Evolutionary conservation across 192 early-diverging fungal genomes (phyloP).

Genomic region (Coemansia sp.): DNA sequence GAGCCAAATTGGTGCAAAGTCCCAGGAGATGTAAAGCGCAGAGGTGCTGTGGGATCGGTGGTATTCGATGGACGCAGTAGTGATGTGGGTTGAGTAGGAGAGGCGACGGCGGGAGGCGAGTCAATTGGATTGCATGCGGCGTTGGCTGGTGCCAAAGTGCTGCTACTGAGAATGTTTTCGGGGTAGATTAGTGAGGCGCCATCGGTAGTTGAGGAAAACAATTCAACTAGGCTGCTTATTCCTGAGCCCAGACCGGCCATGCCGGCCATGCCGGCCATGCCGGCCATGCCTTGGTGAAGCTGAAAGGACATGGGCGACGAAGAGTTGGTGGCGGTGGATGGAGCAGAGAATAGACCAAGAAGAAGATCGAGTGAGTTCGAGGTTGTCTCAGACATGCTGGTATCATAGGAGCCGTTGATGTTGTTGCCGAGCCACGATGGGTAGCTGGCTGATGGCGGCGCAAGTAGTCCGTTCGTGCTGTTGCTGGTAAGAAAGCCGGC

Average conservation of each 20-base stretch:
- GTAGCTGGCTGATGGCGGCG: neutral
- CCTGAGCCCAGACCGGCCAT: constrained; percentile 34
- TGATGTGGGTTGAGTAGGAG: neutral
- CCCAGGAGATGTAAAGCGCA: constrained; percentile 26
- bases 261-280: constrained; percentile 14
- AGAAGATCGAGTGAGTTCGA: too few relatives aligned
- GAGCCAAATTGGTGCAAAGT: constrained; percentile 36
- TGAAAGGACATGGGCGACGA: constrained; percentile 11
- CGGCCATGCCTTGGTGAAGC: constrained; percentile 10
- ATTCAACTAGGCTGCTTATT: constrained; percentile 21
- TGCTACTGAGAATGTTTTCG: constrained; percentile 30
- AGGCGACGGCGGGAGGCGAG: too few relatives aligned
- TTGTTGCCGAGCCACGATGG: neutral
- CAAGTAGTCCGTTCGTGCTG: too few relatives aligned
- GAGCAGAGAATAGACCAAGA: neutral
- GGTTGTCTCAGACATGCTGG: too few relatives aligned
- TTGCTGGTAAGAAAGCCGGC: neutral
- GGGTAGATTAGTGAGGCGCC: constrained; percentile 27
- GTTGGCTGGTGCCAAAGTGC: constrained; percentile 16
- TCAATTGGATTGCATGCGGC: neutral
- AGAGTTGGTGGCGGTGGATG: neutral
- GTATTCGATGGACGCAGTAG: neutral
- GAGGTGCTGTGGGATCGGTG: constrained; percentile 12
- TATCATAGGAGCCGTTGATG: too few relatives aligned
- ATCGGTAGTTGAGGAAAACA: constrained; percentile 28